These are phyloP conservation scores for Heliosperma pusillum DNA, from an alignment of 148 eudicot species.

Conservation along the genomic window DNA sequence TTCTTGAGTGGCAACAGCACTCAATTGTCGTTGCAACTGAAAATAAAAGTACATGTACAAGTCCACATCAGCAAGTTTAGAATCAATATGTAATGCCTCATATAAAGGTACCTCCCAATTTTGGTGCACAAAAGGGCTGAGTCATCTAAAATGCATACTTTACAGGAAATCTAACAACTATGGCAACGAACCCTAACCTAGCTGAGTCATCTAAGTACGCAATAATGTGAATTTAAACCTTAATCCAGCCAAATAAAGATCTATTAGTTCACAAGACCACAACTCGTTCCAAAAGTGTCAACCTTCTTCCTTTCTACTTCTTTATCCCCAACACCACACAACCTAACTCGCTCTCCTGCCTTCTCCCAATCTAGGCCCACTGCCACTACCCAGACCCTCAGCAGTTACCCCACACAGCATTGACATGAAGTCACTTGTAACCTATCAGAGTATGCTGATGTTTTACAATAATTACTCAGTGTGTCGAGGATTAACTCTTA, in stretches of 20 bases:
- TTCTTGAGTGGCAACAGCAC: slow-evolving; percentile 43
- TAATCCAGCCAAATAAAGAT: background rate
- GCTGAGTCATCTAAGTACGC: too few species aligned
- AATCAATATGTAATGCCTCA: background rate
- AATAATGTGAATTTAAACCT: background rate
- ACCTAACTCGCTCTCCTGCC: background rate
- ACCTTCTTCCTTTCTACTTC: background rate
- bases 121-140: background rate
- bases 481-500: too few species aligned
- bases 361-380: background rate
- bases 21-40: slow-evolving; percentile 67
- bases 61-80: slow-evolving; percentile 2
- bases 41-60: slow-evolving; percentile 6
- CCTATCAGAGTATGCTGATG: too few species aligned
- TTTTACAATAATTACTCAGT: too few species aligned
- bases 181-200: background rate
- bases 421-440: too few species aligned
- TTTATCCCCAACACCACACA: background rate
- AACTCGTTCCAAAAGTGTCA: background rate
- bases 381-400: too few species aligned
- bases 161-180: background rate
- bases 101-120: background rate
- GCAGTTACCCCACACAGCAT: too few species aligned
- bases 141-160: background rate
- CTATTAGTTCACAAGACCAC: background rate